Percentiles rank a stretch among this genome's conserved stretches.
Evolutionary conservation across 108 stramenopile species (phyloP).

Genomic region (Craspedostauros australis): DNA sequence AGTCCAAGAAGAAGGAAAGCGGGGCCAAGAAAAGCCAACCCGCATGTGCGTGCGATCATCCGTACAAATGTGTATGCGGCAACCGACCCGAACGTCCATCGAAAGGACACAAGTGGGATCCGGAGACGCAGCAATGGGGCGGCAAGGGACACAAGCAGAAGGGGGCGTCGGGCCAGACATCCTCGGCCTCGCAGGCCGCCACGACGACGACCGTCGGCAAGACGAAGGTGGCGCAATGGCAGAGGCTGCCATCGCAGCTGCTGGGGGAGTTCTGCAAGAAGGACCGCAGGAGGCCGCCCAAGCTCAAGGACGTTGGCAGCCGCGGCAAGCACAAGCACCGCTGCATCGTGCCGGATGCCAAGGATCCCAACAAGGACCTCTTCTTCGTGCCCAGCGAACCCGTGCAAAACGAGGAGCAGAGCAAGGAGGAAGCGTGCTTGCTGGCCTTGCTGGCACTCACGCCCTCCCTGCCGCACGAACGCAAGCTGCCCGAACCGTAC

Average conservation of each 20-base stretch:
- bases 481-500: constrained; percentile 91
- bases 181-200: constrained; percentile 35
- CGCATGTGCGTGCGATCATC: constrained; percentile 72
- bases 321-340: constrained; percentile 26
- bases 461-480: constrained; percentile 79
- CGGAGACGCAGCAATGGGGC: constrained; percentile 65
- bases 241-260: constrained; percentile 71
- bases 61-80: constrained; percentile 74
- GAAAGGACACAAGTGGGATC: constrained; percentile 79
- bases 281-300: constrained; percentile 53
- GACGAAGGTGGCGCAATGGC: constrained; percentile 77
- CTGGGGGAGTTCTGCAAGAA: constrained; percentile 62
- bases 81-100: constrained; percentile 80
- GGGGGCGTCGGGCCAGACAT: constrained; percentile 64
- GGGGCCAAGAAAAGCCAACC: not conserved
- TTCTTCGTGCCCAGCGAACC: constrained; percentile 54
- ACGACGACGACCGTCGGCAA: constrained; percentile 62
- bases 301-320: constrained; percentile 31
- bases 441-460: constrained; percentile 80
- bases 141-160: constrained; percentile 88
- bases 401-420: constrained; percentile 72
- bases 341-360: constrained; percentile 77
- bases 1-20: constrained; percentile 8
- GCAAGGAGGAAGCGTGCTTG: constrained; percentile 81
- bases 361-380: constrained; percentile 67